These are phyloP conservation scores for Hypoxylon sp. DNA, from an alignment of 2,329 filamentous ascomycete species.

Conservation along the genomic window DNA sequence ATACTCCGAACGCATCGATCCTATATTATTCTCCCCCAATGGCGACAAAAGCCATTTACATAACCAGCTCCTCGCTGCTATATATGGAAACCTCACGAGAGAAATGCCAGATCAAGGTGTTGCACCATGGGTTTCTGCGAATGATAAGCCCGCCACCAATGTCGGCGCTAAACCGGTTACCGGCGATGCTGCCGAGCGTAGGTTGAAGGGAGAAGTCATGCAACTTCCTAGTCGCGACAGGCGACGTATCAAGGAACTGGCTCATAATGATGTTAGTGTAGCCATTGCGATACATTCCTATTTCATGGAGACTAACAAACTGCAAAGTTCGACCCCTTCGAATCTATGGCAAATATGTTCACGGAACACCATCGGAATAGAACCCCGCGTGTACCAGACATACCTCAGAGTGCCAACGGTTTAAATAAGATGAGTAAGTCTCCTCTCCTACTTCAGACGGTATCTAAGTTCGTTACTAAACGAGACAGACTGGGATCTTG, in stretches of 20 bases:
- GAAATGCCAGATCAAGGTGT: constrained; percentile 78
- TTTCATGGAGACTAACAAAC: constrained; percentile 45
- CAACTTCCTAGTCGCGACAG: constrained; percentile 76
- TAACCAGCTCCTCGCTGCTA: constrained; percentile 76
- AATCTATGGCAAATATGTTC: constrained; percentile 68
- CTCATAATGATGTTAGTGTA: constrained; percentile 70
- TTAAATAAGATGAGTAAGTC: constrained; percentile 84
- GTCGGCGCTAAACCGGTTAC: constrained; percentile 73
- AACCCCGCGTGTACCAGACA: constrained; percentile 67
- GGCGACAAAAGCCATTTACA: constrained; percentile 75
- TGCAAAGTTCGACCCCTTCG: constrained; percentile 67
- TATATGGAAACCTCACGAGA: constrained; percentile 78
- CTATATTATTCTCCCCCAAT: constrained; percentile 69
- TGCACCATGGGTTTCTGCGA: constrained; percentile 79
- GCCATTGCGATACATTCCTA: background rate
- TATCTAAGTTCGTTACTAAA: constrained; percentile 32
- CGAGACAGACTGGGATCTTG: constrained; percentile 72
- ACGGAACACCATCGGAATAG: constrained; percentile 65
- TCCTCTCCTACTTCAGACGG: constrained; percentile 44
- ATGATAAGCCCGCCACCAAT: constrained; percentile 74
- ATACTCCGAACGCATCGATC: constrained; percentile 71
- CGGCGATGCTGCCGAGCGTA: constrained; percentile 75
- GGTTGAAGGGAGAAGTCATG: constrained; percentile 79
- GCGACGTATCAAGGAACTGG: constrained; percentile 75
- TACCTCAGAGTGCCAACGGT: constrained; percentile 78